Evolutionary conservation across 176 grass and related monocot species (phyloP).

Genomic region (Triticum dicoccoides): DNA sequence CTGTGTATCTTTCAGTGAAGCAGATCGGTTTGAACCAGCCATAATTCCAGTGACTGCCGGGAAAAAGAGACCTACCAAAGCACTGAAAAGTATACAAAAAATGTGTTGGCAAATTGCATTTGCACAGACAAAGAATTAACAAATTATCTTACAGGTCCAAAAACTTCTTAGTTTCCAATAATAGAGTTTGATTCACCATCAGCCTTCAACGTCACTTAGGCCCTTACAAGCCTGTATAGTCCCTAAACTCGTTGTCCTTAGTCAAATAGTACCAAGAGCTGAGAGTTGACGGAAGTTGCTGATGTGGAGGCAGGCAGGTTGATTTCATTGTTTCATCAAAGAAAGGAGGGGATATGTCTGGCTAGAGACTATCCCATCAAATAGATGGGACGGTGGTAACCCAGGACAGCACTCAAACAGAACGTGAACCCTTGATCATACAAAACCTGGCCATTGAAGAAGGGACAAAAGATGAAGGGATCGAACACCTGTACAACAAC

Average conservation of each 20-base stretch:
- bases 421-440: too few relatives aligned
- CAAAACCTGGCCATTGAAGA: too few relatives aligned
- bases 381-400: too few relatives aligned
- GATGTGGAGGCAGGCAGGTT: neutral
- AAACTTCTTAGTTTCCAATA: neutral
- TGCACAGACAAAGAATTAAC: neutral
- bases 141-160: neutral
- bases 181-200: neutral
- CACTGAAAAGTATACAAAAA: conserved; percentile 51
- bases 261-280: neutral
- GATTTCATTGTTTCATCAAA: neutral
- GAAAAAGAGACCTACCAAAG: conserved; percentile 95
- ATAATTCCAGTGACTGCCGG: conserved; percentile 98
- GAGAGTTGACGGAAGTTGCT: neutral
- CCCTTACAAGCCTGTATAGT: neutral
- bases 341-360: neutral
- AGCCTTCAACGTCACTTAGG: neutral
- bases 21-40: conserved; percentile 95
- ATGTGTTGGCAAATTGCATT: conserved; percentile 18
- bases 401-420: too few relatives aligned
- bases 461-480: too few relatives aligned
- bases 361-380: neutral
- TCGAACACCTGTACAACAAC: too few relatives aligned
- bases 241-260: neutral
- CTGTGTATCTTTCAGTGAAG: conserved; percentile 94